These are phyloP conservation scores for Calonectria honghensis DNA, from an alignment of 2,329 filamentous ascomycete genomes.

Conservation along the genomic window DNA sequence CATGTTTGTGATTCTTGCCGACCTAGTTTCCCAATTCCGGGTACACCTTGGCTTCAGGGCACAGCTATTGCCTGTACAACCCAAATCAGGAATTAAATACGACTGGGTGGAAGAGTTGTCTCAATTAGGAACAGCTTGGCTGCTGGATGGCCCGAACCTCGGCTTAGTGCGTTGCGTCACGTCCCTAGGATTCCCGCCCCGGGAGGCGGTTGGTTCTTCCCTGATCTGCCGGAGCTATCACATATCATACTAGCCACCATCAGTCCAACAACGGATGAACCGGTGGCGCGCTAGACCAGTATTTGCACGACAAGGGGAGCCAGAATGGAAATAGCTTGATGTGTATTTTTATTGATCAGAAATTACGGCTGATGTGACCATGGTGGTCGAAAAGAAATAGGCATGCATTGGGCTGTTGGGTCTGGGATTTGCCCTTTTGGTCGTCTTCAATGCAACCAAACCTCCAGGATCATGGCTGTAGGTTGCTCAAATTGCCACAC, in stretches of 20 bases:
- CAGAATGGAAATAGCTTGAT: background rate
- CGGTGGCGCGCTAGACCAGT: conserved; percentile 44
- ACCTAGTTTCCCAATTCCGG: conserved; percentile 19
- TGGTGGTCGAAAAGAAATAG: too few species aligned
- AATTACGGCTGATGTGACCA: background rate
- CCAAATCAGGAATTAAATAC: conserved; percentile 24
- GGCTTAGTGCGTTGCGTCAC: conserved; percentile 18
- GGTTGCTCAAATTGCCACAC: background rate
- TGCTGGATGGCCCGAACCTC: conserved; percentile 3
- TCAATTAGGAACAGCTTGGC: background rate
- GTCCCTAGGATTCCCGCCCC: conserved; percentile 7
- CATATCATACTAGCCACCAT: conserved; percentile 50
- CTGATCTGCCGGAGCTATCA: conserved; percentile 42
- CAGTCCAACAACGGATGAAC: conserved; percentile 19
- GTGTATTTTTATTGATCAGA: background rate
- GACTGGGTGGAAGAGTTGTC: conserved; percentile 9
- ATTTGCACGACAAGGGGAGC: background rate
- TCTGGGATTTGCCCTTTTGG: conserved; percentile 8
- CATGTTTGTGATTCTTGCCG: conserved; percentile 11
- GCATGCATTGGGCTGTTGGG: conserved; percentile 14
- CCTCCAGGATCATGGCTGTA: conserved; percentile 21
- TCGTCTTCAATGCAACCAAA: background rate
- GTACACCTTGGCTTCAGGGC: conserved; percentile 10
- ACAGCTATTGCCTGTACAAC: background rate
- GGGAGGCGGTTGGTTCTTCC: conserved; percentile 26